Percentiles rank a stretch among this genome's conserved stretches.
These are phyloP conservation scores for Trifolium subterraneum DNA, from an alignment of 306 rosid species.

Conservation along the genomic window DNA sequence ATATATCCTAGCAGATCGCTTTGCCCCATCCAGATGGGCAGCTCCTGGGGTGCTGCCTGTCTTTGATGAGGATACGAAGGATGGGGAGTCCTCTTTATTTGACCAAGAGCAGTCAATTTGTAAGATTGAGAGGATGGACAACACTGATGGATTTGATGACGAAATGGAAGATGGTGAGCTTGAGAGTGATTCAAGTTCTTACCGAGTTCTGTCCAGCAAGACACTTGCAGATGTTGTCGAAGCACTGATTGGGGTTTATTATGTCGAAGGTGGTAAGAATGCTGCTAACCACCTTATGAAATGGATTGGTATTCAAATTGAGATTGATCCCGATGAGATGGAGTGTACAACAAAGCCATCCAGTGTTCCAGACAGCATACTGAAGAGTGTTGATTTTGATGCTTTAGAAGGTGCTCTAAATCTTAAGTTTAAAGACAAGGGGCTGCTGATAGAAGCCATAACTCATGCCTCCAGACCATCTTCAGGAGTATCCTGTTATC, in stretches of 20 bases:
- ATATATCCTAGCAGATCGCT: constrained; percentile 96
- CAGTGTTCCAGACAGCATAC: constrained; percentile 72
- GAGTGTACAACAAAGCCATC: constrained; percentile 63
- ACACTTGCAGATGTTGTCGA: constrained; percentile 99
- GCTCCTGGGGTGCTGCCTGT: constrained; percentile 99
- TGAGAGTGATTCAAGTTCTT: constrained; percentile 92
- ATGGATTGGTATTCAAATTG: constrained; percentile 95
- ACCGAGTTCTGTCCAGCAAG: constrained; percentile 96
- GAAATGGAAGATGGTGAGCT: constrained; percentile 94
- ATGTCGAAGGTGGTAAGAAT: constrained; percentile 86
- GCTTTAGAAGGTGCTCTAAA: constrained; percentile 76
- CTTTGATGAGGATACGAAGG: constrained; percentile 88
- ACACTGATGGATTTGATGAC: constrained; percentile 58
- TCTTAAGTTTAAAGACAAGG: constrained; percentile 72
- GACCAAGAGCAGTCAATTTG: constrained; percentile 59
- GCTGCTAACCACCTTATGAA: constrained; percentile 97
- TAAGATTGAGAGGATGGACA: constrained; percentile 51
- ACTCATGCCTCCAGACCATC: constrained; percentile 99
- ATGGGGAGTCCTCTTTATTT: constrained; percentile 82
- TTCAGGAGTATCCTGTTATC: constrained; percentile 97
- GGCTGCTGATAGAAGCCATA: constrained; percentile 88
- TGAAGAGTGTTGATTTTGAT: constrained; percentile 77
- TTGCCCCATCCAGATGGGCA: constrained; percentile 98
- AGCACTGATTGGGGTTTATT: constrained; percentile 94
- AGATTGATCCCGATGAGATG: constrained; percentile 74